Evolutionary conservation across 257 asterid species (phyloP), one percentile per base, ranked within the genome.

Genomic region (Solanum pennellii): DNA sequence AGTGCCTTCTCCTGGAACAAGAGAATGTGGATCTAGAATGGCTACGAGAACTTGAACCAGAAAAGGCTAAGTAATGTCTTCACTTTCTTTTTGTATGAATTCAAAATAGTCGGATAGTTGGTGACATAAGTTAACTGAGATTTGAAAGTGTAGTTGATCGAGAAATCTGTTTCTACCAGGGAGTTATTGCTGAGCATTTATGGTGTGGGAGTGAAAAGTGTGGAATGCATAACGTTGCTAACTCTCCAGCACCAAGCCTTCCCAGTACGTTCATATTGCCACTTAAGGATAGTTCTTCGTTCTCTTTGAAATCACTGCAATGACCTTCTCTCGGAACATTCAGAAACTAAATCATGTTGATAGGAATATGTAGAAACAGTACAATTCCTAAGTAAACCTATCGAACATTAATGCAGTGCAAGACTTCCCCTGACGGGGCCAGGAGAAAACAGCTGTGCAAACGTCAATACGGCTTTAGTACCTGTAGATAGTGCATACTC

Each of bases 121-220:
- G 39, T 25, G 39, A 35, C 44, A 16, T 18, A 80, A 47, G 42
- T 79, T 10, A 5, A 45, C 13, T 44, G 62, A 27, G 25, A 65
- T 80, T 80, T 80, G 29, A 18, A 47, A 80, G 44, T 47, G 68
- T 80, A 80, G 29, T 49, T 79, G 68, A 80, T 18, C 45, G 39
- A 80, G 27, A 29, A 12, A 29, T 79, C 68, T 47, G 18, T 80
- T 47, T 49, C 44, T 47, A 29, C 14, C 42, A 94, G 98, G 93
- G 91, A 91, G 12, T 94, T 87, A 89, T 88, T 96, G 35, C 49
- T 89, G 89, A 92, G 95, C 87, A 69, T 93, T 27, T 5, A 42
- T 1, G 96, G 98, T 9, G 79, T 96, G 47, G 96, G 94, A 16
- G 45, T 93, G 89, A 95, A 95, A 90, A 95, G 98, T 73, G 91